Conservation (phyloP, 2,329 filamentous ascomycete genomes). For the Phialophora tarda region DNA sequence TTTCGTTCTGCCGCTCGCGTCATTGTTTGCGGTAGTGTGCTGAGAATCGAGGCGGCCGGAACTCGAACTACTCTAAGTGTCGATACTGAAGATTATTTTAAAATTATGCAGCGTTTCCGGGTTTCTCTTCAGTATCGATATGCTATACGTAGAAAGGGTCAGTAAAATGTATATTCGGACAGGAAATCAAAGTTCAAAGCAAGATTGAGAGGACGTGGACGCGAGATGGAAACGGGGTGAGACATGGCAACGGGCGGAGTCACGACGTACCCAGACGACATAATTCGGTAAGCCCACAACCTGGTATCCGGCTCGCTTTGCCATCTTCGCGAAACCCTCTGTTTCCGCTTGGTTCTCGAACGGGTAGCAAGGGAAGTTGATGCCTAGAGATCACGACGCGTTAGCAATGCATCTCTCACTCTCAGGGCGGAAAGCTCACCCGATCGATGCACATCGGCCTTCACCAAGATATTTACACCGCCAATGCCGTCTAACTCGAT, state of each 20-base stretch:
- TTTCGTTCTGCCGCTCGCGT: not conserved
- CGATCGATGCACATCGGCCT: conserved; percentile 94
- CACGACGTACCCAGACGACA: conserved; percentile 73
- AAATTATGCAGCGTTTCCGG: conserved; percentile 65
- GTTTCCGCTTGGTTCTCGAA: conserved; percentile 99
- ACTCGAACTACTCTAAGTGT: not conserved
- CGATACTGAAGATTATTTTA: not conserved
- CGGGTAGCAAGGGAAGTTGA: conserved; percentile 95
- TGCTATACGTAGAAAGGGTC: conserved; percentile 55
- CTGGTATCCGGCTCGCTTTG: conserved; percentile 89
- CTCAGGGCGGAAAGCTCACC: conserved; percentile 59
- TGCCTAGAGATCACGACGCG: conserved; percentile 61
- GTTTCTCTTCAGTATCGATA: conserved; percentile 94
- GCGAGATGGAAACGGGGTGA: not conserved
- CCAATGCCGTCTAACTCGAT: conserved; percentile 93
- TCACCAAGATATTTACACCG: conserved; percentile 96
- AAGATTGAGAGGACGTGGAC: not conserved
- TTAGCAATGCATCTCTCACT: not conserved
- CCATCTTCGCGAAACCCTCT: conserved; percentile 98
- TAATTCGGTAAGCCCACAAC: conserved; percentile 96
- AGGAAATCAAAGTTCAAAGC: not conserved
- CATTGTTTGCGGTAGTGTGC: not conserved
- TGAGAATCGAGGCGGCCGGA: not conserved
- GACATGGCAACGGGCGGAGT: not conserved
- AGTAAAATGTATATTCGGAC: conserved; percentile 2